Conservation (phyloP, 2,329 filamentous ascomycete genomes). For the Metarhizium album region DNA sequence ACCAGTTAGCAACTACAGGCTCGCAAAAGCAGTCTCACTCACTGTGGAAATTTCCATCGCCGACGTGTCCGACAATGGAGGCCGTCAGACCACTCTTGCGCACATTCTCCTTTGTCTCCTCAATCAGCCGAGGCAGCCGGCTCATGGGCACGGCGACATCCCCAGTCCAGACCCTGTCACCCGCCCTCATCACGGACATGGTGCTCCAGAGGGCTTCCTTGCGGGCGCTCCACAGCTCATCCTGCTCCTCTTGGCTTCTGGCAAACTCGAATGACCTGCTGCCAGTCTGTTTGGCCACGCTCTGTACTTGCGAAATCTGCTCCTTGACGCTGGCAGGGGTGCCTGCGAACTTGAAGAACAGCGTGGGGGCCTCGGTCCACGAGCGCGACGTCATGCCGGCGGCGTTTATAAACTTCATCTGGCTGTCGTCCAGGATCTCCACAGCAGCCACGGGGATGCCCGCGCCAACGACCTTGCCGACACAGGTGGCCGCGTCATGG, state of each 20-base stretch:
- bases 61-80: conserved; percentile 59
- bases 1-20: conserved; percentile 1
- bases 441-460: conserved; percentile 84
- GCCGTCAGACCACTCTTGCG: conserved; percentile 31
- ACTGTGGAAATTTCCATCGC: conserved; percentile 70
- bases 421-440: conserved; percentile 83
- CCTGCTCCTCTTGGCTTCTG: conserved; percentile 54
- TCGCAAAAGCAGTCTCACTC: conserved; percentile 13
- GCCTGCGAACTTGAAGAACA: conserved; percentile 79
- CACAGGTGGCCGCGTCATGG: conserved; percentile 66
- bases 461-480: conserved; percentile 65
- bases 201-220: conserved; percentile 80
- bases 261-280: conserved; percentile 71
- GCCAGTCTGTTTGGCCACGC: conserved; percentile 48
- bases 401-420: conserved; percentile 63
- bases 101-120: conserved; percentile 49
- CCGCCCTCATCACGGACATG: conserved; percentile 52
- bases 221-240: conserved; percentile 70
- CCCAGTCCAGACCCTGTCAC: conserved; percentile 74
- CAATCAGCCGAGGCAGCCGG: conserved; percentile 62
- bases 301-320: conserved; percentile 58
- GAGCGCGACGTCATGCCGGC: conserved; percentile 53
- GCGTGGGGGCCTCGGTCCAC: conserved; percentile 64
- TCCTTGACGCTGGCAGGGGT: conserved; percentile 64
- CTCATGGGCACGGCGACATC: conserved; percentile 80